Base-by-base conservation (phyloP, 2,329 filamentous ascomycete genomes). In the Alternaria novae-zelandiae region DNA sequence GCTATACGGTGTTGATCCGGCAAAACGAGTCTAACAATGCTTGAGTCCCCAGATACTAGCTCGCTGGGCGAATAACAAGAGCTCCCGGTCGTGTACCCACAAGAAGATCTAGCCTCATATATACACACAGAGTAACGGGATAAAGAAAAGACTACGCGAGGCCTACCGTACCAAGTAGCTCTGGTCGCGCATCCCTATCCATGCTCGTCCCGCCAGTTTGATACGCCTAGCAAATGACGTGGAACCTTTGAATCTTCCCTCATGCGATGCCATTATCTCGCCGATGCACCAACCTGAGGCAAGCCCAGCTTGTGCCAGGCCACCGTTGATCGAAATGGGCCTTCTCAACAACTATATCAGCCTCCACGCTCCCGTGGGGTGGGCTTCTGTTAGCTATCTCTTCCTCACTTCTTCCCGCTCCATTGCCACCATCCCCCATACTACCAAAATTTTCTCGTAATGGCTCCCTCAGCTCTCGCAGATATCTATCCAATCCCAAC, bases 381-480 rank as follows among this genome's bases (percentile, higher is more conserved):
- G 59, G 70, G 64, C 58, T 59, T 69, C 58, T 66, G 58, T 65
- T 70, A 76, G 70, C 68, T 75, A 73, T 71, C 71, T 72, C 55
- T 69, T 65, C 61, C 58, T 64, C 63, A 54, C 64, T 61, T 67
- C 67, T 67, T 72, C 70, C 65, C 63, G 66, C 63, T 65, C 62
- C 58, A 69, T 64, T 70, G 61, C 66, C 47, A 67, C 61, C 54
- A 67, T 69, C 64, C 59, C 55, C 54, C 66, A 61, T 65, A 60
- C 59, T 61, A 47, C 61, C 61, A 64, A 61, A 71, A 49, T 26
- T 73, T 63, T 78, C 68, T 74, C 73, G 74, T 76, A 74, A 81
- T 81, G 79, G 78, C 79, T 69, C 79, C 79, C 57, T 79, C 78
- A 73, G 79, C 79, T 55, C 67, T 81, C 54, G 75, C 76, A 63